phyloP scores from a whole-genome alignment of 345 rosid genomes.

The Eucalyptus erythrocorys region DNA sequence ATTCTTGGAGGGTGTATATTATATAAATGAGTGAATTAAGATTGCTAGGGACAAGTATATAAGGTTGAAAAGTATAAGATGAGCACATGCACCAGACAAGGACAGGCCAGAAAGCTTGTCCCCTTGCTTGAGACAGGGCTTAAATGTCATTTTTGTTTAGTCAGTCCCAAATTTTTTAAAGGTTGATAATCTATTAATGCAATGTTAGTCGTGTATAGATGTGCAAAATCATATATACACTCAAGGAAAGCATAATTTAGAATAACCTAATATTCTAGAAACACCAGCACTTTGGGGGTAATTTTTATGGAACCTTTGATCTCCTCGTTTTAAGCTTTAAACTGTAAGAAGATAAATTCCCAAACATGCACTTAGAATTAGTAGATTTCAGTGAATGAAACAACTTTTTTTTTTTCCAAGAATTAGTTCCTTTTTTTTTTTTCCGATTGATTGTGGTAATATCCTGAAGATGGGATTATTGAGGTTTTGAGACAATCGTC shows the following conservation, averaged over 20 bases:
- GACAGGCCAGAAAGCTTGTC: conserved; percentile 33
- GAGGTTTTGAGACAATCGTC: neutral
- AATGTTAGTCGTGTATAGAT: neutral
- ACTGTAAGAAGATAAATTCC: neutral
- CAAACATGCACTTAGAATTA: neutral
- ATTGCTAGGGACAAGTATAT: neutral
- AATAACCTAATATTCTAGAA: neutral
- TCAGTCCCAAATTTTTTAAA: neutral
- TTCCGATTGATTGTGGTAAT: neutral
- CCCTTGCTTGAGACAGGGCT: conserved; percentile 38
- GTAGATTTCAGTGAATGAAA: neutral
- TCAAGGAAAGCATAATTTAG: neutral
- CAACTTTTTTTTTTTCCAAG: neutral
- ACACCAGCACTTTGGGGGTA: neutral
- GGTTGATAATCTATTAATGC: neutral
- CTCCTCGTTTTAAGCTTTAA: neutral
- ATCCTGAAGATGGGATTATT: neutral
- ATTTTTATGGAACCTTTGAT: neutral
- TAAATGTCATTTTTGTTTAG: neutral
- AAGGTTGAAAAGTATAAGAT: neutral
- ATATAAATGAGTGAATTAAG: neutral
- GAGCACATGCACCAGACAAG: neutral
- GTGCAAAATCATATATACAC: neutral
- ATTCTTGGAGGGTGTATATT: neutral
- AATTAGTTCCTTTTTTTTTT: neutral